Base-by-base conservation (phyloP, 192 early-diverging fungal species). In the Linnemannia exigua region DNA sequence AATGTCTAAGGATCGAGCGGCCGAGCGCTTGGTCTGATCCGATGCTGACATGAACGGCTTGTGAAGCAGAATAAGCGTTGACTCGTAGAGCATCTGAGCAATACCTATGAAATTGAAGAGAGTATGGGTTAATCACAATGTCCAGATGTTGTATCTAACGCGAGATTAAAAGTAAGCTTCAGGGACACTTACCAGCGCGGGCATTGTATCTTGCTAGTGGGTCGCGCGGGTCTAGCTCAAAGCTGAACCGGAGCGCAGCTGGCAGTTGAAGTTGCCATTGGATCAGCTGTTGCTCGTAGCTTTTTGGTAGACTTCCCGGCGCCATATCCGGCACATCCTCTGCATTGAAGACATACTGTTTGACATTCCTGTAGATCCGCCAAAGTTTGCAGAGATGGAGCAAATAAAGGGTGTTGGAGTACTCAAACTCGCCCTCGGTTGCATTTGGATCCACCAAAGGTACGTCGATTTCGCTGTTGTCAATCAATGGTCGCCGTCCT, bases 201-300 rank as follows among this genome's bases (percentile, higher is more conserved):
- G 83, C 83, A 54, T 85, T 85, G 17, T 79, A 76, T 47, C 72
- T 79, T 4, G 69, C 77, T 8, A 41, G 15, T 12, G 77, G 72
- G 46, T 85, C 83, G 14, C 67, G 61, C 1, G 47, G 41, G 22
- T 85, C 70, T 1, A 85, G 36, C 66, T 85, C 77, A 50, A 72
- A 76, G 44, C 77, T 85, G 48, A 85, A 85, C n/a, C 77, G 72
- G 3, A 85, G 77, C 7, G 50, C 77, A 1, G 83, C 77, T 28
- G 83, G 83, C 2, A 85, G 25, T 31, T 85, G 83, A 22, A 85
- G 58, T 17, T 85, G 83, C 83, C 83, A 85, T 37, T 85, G 83
- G 22, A 85, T 75, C 31, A 85, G 61, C 37, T 85, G 83, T 33
- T 85, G 83, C 17, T 85, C 83, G 50, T 85, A 79, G 36, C 46